Conservation (phyloP, 331 rosid genomes). For the Quercus tomentella region DNA sequence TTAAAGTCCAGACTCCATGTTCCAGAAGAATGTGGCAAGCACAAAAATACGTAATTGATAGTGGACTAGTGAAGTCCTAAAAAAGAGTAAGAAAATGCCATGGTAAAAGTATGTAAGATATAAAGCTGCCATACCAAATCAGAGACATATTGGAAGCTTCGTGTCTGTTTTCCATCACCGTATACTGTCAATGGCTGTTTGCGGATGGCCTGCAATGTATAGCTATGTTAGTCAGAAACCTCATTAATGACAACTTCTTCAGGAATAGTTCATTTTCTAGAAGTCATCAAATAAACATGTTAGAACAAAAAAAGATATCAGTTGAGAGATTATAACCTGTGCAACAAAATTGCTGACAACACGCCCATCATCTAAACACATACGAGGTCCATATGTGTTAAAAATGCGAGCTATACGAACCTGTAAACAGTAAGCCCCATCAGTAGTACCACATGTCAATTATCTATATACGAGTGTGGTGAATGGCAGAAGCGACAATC, state of each 20-base stretch:
- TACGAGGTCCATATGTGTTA: conserved; percentile 97
- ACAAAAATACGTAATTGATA: not conserved
- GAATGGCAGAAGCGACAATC: not conserved
- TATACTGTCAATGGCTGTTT: conserved; percentile 91
- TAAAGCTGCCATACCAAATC: conserved; percentile 64
- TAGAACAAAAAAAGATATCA: not conserved
- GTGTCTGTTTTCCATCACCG: conserved; percentile 97
- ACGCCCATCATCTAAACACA: conserved; percentile 98
- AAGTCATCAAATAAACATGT: not conserved
- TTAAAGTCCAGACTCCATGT: not conserved
- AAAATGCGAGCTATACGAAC: conserved; percentile 99
- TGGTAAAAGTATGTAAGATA: not conserved
- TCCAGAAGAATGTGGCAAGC: not conserved
- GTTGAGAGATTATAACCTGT: conserved; percentile 53
- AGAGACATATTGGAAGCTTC: conserved; percentile 99
- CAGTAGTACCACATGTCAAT: conserved; percentile 18
- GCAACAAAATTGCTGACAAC: conserved; percentile 99
- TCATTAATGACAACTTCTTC: not conserved
- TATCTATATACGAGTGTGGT: not conserved
- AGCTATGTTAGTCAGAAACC: not conserved
- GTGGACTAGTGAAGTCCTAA: not conserved
- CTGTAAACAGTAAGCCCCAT: conserved; percentile 36
- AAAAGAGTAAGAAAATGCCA: not conserved
- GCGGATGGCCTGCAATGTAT: conserved; percentile 74
- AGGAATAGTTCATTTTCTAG: not conserved